These are phyloP conservation scores for Pisolithus marmoratus DNA, from an alignment of 768 basidiomycete genomes.

Conservation along the genomic window DNA sequence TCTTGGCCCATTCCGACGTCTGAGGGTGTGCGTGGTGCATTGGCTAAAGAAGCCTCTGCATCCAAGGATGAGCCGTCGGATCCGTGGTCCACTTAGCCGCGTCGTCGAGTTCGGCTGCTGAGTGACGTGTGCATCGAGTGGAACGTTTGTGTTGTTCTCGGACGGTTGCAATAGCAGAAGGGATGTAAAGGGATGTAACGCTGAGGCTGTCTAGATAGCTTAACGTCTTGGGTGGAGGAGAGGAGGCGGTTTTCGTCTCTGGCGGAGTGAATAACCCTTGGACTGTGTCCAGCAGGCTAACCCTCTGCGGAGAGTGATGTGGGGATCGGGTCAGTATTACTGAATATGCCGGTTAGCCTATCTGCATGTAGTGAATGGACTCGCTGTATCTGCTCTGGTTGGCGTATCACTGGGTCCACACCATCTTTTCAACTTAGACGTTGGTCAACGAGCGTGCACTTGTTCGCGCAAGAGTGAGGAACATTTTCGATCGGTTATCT, in stretches of 20 bases:
- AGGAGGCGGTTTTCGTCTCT: conserved; percentile 29
- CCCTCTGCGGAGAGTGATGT: too few relatives aligned
- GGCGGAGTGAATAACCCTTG: conserved; percentile 31
- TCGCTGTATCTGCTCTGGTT: too few relatives aligned
- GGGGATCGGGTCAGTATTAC: too few relatives aligned
- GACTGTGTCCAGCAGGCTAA: too few relatives aligned
- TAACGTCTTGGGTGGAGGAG: conserved; percentile 11
- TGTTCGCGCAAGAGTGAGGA: too few relatives aligned
- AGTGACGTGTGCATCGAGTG: conserved; percentile 13
- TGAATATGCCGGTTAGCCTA: too few relatives aligned
- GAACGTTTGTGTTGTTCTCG: conserved; percentile 17
- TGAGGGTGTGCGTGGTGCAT: conserved; percentile 38
- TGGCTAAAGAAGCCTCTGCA: conserved; percentile 56
- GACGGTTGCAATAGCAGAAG: neutral
- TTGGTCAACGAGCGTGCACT: too few relatives aligned
- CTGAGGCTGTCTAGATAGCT: conserved; percentile 19
- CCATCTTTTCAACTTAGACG: too few relatives aligned
- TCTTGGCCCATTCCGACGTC: conserved; percentile 33
- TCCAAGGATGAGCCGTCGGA: conserved; percentile 43
- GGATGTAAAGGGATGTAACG: conserved; percentile 1
- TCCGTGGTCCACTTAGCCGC: conserved; percentile 45
- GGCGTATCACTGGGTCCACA: too few relatives aligned
- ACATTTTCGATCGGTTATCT: too few relatives aligned
- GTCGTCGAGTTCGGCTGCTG: conserved; percentile 41
- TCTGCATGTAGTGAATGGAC: too few relatives aligned